A percentile compares a stretch with the other conserved stretches of the same genome.
Conservation (phyloP, 2,329 filamentous ascomycete genomes). For the Hysterium pulicare region DNA sequence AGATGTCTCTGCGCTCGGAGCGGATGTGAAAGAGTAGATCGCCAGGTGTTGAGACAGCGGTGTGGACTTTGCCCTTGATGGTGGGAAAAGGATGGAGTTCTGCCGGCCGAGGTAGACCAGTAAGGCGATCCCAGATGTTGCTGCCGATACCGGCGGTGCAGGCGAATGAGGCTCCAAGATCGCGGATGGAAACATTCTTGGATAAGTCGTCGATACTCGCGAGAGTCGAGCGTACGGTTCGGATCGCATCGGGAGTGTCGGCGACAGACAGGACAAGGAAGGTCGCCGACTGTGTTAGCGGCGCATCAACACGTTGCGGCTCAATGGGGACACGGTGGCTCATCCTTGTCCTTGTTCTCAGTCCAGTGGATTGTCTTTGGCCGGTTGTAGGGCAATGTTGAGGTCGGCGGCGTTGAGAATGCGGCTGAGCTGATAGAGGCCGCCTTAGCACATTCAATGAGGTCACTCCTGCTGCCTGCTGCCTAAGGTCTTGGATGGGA, state of each 20-base stretch:
- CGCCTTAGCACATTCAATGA: neutral
- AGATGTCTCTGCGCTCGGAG: conserved; percentile 54
- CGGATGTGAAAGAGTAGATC: conserved; percentile 60
- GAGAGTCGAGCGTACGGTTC: conserved; percentile 45
- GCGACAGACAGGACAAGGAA: conserved; percentile 51
- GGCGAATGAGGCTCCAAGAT: conserved; percentile 42
- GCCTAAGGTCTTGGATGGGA: neutral
- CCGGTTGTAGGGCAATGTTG: neutral
- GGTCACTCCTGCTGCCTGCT: neutral
- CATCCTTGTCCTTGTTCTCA: conserved; percentile 6
- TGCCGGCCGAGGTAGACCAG: conserved; percentile 42
- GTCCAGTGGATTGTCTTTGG: neutral
- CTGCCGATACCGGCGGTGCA: conserved; percentile 57
- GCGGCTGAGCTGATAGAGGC: neutral
- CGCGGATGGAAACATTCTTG: conserved; percentile 55
- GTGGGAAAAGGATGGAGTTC: conserved; percentile 53
- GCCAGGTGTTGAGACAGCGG: conserved; percentile 54
- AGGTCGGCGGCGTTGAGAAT: neutral
- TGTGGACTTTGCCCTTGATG: conserved; percentile 49
- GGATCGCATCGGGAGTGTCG: conserved; percentile 32
- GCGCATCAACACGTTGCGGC: conserved; percentile 49
- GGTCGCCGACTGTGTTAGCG: conserved; percentile 52
- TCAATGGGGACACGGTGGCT: conserved; percentile 32
- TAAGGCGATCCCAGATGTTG: conserved; percentile 50
- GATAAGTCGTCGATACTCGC: conserved; percentile 45